Evolutionary conservation across 768 basidiomycete genomes (phyloP), one percentile per base, ranked within the genome.

Genomic region (Russula sp.): DNA sequence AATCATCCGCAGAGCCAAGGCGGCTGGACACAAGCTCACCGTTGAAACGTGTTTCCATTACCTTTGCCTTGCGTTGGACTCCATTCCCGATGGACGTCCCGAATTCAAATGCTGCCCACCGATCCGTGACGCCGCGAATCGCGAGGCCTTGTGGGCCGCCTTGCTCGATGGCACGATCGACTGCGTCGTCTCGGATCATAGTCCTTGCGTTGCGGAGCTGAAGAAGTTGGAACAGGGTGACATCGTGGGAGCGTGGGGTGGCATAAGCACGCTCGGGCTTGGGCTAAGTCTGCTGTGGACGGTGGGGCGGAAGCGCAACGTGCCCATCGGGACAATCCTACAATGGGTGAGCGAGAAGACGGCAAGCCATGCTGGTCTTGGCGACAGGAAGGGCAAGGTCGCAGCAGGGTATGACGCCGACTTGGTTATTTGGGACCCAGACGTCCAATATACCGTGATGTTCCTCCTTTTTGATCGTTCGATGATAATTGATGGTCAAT

Each of bases 1-100:
- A 3, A 66, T 83, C 42, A 84, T 98, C 62, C 82, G 83, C 45
- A 77, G 81, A 50, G 93, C 94, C 5, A 85, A 79, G 68, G 71
- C 76, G 1, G 75, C 81, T 1, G 84, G 87, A 0, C 73, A 84
- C 38, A 85, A 86, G 9, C 75, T 99, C 55, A 93, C 93, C 0
- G 91, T 93, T 53, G 96, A 99, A 78, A 99, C 96, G 0, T 98
- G 95, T 73, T 98, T 96, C 75, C 96, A 99, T 73, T 99, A 99
- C 75, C 83, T 98, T 22, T 85, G 85, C 67, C 82, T 97, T 8
- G 77, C 81, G 43, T 80, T 93, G 0, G 81, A 84, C 57, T 74
- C 82, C 50, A 87, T 97, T 60, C 92, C 91, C 6, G 71, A 80
- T 59, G 87, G 88, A 10, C 82, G 75, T 25, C 87, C 94, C 53